Base-by-base conservation (phyloP, 495 filamentous ascomycete species). In the Cenococcum geophilum region DNA sequence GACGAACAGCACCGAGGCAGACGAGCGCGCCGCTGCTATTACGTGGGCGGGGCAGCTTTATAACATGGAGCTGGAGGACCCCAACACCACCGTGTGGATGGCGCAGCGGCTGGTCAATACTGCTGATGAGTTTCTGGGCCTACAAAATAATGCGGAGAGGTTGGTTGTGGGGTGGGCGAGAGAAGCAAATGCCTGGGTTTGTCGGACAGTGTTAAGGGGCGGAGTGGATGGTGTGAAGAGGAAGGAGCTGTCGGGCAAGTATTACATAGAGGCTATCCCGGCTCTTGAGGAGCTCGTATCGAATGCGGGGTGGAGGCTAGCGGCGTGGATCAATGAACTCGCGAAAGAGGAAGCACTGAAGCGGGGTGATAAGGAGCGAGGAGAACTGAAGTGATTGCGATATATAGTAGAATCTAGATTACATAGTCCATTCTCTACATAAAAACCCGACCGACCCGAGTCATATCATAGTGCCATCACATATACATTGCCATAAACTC, bases 21-120 rank as follows among this genome's bases (percentile, higher is more conserved):
- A 21, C 35, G 51, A 56, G 1, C 34, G 45, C 9, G 52, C 52
- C 2, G 51, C 20, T 8, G 59, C 59, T 11, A 14, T 20, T 25
- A 27, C 32, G 18, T 61, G 59, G 59, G 59, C 59, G 37, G 35
- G 5, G 32, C 16, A 25, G 50, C 27, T 61, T 14, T 61, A 61
- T 51, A 40, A 40, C 14, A 40, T 40, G 36, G 14, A 6, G 14
- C 36, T 40, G 36, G 36, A 8, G 36, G 36, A 40, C 36, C 36
- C 36, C 36, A 8, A 40, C 36, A 6, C 14, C 14, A 6, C 8
- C 6, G 36, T 6, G 14, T 40, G 36, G 48, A 51, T 21, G 48
- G 48, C 21, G 48, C 48, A 51, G 36, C 8, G 36, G 36, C 36
- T 14, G 14, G 36, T 14, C 36, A 40, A 40, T 40, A 40, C 36